A percentile compares a stretch with the other conserved stretches of the same genome.
Evolutionary conservation across 306 rosid genomes (phyloP).

Genomic region (Vicia villosa): DNA sequence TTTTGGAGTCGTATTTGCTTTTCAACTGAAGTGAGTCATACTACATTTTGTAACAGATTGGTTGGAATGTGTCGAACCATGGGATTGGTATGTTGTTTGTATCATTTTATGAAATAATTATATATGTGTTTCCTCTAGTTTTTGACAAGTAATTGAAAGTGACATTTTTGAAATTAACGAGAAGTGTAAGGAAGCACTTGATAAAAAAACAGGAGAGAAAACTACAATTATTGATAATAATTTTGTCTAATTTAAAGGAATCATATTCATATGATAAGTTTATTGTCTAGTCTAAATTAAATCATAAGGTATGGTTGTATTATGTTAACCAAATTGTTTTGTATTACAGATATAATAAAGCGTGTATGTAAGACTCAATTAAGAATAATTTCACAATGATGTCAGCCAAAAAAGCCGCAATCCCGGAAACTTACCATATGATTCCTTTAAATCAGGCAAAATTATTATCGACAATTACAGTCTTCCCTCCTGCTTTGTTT

Average conservation of each 20-base stretch:
- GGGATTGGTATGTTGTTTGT: slow-evolving; percentile 63
- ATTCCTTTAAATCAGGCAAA: too few relatives aligned
- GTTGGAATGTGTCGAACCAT: slow-evolving; percentile 55
- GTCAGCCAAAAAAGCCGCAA: slow-evolving; percentile 41
- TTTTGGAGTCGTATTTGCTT: slow-evolving; percentile 63
- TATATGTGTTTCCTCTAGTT: neutral
- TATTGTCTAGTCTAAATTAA: neutral
- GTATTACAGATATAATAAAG: slow-evolving; percentile 60
- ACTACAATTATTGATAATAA: slow-evolving; percentile 61
- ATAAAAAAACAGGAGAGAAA: neutral
- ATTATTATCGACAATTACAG: too few relatives aligned
- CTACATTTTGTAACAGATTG: slow-evolving; percentile 41
- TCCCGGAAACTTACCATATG: too few relatives aligned
- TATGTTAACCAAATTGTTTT: neutral
- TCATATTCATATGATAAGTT: slow-evolving; percentile 69
- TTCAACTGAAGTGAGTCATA: slow-evolving; percentile 23
- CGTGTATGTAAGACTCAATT: slow-evolving; percentile 75
- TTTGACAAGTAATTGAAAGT: too few relatives aligned
- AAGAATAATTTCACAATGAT: slow-evolving; percentile 85
- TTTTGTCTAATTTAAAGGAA: slow-evolving; percentile 67
- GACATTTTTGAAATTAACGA: too few relatives aligned
- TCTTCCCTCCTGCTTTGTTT: too few relatives aligned
- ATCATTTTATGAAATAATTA: neutral
- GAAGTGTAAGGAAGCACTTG: slow-evolving; percentile 7
- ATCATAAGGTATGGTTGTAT: neutral